phyloP scores from a whole-genome alignment of 768 basidiomycete species.

The Pisolithus tinctorius region DNA sequence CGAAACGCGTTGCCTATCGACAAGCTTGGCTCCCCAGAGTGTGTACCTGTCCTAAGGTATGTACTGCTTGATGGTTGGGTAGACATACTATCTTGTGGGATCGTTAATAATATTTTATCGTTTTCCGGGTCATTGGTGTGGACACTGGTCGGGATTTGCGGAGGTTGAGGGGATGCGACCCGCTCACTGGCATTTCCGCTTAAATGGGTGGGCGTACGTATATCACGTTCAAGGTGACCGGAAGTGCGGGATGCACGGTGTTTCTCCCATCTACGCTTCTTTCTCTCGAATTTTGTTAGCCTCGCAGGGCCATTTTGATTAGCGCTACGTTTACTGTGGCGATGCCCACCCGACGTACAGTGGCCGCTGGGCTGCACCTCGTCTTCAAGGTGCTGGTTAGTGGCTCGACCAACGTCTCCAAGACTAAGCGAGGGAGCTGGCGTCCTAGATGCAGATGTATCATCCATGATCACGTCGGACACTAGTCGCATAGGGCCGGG shows the following conservation, averaged over 20 bases:
- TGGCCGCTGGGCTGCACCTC: not conserved
- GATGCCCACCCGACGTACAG: not conserved
- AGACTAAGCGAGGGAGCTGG: not conserved
- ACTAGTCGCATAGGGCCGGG: slow-evolving; percentile 9
- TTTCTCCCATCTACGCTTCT: not conserved
- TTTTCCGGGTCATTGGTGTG: not conserved
- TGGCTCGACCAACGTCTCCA: not conserved
- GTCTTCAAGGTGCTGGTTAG: not conserved
- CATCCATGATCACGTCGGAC: slow-evolving; percentile 6
- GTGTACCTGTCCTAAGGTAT: not conserved
- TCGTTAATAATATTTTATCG: no score
- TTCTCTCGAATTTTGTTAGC: not conserved
- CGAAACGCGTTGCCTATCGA: slow-evolving; percentile 1
- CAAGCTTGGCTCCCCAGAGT: not conserved
- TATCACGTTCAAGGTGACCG: no score
- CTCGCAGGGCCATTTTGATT: not conserved
- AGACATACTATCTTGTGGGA: not conserved
- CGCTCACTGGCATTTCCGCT: not conserved
- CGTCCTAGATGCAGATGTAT: slow-evolving; percentile 1
- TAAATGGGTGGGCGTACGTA: no score
- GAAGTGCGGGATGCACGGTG: not conserved
- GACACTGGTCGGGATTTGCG: not conserved
- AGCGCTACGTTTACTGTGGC: not conserved
- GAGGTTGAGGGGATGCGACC: not conserved
- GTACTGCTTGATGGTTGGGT: not conserved